Base-by-base conservation (phyloP, 2,329 filamentous ascomycete genomes). In the Hypoxylon sp. region DNA sequence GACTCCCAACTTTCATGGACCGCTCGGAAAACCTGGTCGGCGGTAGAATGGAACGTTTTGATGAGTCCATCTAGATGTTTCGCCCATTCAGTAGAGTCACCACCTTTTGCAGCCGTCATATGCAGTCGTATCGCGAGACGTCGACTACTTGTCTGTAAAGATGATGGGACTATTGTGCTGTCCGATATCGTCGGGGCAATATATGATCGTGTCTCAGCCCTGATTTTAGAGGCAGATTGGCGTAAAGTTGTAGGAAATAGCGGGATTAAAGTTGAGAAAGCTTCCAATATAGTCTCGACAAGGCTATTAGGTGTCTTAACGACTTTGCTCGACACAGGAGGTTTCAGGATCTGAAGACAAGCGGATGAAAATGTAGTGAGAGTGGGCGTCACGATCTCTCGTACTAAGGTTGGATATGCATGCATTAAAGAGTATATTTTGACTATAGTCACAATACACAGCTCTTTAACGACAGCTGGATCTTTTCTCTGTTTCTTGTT, bases 371-470 rank as follows among this genome's bases (percentile, higher is more conserved):
- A 97, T 1, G 87, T 82, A 1, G 93, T 89, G 19, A 98, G 82
- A 2, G 89, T 92, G 2, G 93, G 93, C 0, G 94, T 97, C 0
- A 92, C 94, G 67, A 98, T 93, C 77, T 98, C 94, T 73, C 95
- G 88, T 48, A 95, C 85, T 58, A 98, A 84, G 7, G 93, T 96
- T 66, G 92, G 93, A 76, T 94, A 94, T 39, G 91, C 89, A 76
- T 94, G 92, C 44, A 94, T 91, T 37, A 96, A 87, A 72, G 89
- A 86, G 81, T 96, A 98, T 73, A 98, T 94, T 75, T 92, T 91
- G 19, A 92, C 92, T 68, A 98, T 82, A 13, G 92, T 89, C 68
- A 96, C 87, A 54, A 97, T 84, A 72, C 88, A 89, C 65, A 98
- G 80, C 77, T 92, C 92, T 77, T 96, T 97, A 35, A 90, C 90